Conservation (phyloP, 192 early-diverging fungal genomes). For the Glomus cerebriforme region DNA sequence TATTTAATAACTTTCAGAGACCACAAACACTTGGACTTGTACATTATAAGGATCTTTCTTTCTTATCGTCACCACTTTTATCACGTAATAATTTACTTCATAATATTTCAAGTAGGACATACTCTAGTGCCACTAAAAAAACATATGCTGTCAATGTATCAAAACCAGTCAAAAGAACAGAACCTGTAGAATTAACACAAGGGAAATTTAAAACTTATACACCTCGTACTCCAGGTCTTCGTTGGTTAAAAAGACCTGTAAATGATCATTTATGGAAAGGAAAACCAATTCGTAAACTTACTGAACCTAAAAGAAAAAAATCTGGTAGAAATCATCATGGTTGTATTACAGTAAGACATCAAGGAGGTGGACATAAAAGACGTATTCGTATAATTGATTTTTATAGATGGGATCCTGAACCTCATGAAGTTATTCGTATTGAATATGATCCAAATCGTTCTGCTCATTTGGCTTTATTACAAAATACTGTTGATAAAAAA, state of each 20-base stretch:
- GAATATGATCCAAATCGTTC: conserved; percentile 95
- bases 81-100: background rate
- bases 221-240: conserved; percentile 80
- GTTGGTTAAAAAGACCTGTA: conserved; percentile 81
- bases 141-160: background rate
- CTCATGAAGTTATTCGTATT: conserved; percentile 82
- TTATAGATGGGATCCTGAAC: conserved; percentile 69
- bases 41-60: background rate
- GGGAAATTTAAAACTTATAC: conserved; percentile 92
- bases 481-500: conserved; percentile 72
- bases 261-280: conserved; percentile 90
- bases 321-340: conserved; percentile 92
- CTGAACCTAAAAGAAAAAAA: conserved; percentile 76
- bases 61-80: background rate
- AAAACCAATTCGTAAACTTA: conserved; percentile 74
- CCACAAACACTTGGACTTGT: background rate
- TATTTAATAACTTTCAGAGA: background rate
- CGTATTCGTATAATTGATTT: conserved; percentile 89
- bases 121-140: background rate
- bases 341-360: conserved; percentile 86
- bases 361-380: conserved; percentile 91
- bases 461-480: conserved; percentile 84
- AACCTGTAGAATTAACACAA: background rate
- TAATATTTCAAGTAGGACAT: background rate
- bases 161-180: background rate